Evolutionary conservation across 306 rosid genomes (phyloP).

Genomic region (Castanea crenata): DNA sequence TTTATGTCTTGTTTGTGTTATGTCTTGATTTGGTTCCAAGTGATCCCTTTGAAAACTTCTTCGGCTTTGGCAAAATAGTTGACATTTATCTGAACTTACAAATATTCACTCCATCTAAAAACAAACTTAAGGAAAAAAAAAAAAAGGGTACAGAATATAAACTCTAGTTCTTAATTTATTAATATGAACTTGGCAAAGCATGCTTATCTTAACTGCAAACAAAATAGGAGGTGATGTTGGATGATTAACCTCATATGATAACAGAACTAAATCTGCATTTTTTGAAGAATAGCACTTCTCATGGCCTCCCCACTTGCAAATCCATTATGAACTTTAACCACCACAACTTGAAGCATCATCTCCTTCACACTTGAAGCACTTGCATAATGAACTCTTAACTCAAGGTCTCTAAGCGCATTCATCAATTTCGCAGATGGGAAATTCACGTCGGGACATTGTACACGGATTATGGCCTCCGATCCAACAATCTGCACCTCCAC

Average conservation of each 20-base stretch:
- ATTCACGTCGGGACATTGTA: constrained; percentile 44
- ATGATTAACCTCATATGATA: neutral
- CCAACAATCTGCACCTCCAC: constrained; percentile 56
- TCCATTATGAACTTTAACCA: constrained; percentile 44
- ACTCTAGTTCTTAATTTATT: neutral
- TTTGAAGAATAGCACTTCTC: constrained; percentile 34
- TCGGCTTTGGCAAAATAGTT: neutral
- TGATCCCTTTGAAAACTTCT: neutral
- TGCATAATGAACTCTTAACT: constrained; percentile 48
- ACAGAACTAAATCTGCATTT: neutral
- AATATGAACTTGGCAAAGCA: neutral
- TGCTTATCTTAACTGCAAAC: neutral
- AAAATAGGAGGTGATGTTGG: neutral
- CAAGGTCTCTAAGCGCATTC: constrained; percentile 50
- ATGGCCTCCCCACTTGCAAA: constrained; percentile 37
- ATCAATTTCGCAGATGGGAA: constrained; percentile 54
- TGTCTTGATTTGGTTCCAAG: neutral
- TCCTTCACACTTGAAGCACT: constrained; percentile 55
- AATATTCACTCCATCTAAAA: neutral
- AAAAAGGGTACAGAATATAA: neutral
- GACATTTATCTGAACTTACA: too few relatives aligned
- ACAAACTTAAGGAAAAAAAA: neutral
- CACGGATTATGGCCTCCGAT: constrained; percentile 53
- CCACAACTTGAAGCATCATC: constrained; percentile 60
- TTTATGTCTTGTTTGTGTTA: neutral